Percentiles rank a stretch among this genome's conserved stretches.
Conservation (phyloP, 228 moss, liverwort and hornwort species). For the Sphagnum magellanicum region DNA sequence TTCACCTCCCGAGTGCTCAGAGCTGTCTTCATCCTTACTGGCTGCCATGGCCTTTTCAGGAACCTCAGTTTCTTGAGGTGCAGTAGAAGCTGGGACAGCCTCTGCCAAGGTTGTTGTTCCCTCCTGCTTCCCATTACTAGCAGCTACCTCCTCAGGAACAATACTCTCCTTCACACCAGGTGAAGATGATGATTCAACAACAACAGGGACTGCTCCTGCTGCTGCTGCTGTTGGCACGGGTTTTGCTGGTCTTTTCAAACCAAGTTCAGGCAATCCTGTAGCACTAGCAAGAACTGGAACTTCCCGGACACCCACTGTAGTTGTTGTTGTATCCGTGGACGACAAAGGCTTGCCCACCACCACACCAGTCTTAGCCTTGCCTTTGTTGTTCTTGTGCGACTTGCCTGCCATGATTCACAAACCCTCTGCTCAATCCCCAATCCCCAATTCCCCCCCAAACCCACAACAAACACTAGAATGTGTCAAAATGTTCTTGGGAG, state of each 20-base stretch:
- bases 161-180: no score
- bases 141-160: no score
- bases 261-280: slow-evolving; percentile 51
- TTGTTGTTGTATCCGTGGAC: slow-evolving; percentile 33
- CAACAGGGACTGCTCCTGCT: slow-evolving; percentile 5
- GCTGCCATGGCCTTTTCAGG: slow-evolving; percentile 6
- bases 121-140: slow-evolving; percentile 12
- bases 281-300: slow-evolving; percentile 34
- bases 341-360: slow-evolving; percentile 26
- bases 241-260: slow-evolving; percentile 21
- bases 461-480: not conserved
- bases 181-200: no score
- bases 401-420: slow-evolving; percentile 64
- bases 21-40: slow-evolving; percentile 11
- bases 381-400: slow-evolving; percentile 63
- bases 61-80: slow-evolving; percentile 11
- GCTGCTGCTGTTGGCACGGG: slow-evolving; percentile 1
- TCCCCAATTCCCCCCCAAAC: no score
- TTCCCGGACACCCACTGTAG: slow-evolving; percentile 27
- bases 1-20: slow-evolving; percentile 20
- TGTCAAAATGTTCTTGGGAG: no score
- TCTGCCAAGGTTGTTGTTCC: no score
- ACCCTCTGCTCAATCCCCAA: no score
- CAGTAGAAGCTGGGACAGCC: not conserved
- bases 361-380: slow-evolving; percentile 44